These are phyloP conservation scores for Sergeia podlipaevii DNA, from an alignment of 208 protist species.

Conservation along the genomic window DNA sequence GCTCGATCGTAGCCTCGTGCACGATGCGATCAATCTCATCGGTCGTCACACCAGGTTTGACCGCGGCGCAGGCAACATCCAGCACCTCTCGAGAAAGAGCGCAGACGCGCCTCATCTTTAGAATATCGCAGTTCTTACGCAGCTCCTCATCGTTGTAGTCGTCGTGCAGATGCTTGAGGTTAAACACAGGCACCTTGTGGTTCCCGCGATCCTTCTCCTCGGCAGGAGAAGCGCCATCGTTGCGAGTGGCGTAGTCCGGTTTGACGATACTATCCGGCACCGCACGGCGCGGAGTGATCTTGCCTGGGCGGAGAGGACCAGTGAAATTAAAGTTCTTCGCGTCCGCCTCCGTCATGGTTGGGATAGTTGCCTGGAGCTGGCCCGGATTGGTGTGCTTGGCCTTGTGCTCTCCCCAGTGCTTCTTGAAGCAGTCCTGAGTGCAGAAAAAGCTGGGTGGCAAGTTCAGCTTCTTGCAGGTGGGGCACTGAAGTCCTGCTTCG, in stretches of 20 bases:
- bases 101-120: slow-evolving; percentile 90
- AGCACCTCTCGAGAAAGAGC: slow-evolving; percentile 92
- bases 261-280: slow-evolving; percentile 69
- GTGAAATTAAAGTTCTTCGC: slow-evolving; percentile 78
- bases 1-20: slow-evolving; percentile 88
- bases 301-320: slow-evolving; percentile 74
- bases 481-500: slow-evolving; percentile 82
- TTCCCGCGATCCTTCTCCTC: slow-evolving; percentile 78
- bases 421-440: slow-evolving; percentile 86
- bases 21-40: slow-evolving; percentile 97
- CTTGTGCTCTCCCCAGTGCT: slow-evolving; percentile 85
- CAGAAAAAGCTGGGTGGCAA: slow-evolving; percentile 90
- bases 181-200: slow-evolving; percentile 62
- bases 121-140: slow-evolving; percentile 63
- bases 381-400: slow-evolving; percentile 71
- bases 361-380: slow-evolving; percentile 63
- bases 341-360: slow-evolving; percentile 81
- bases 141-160: slow-evolving; percentile 72
- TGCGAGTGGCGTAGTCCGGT: slow-evolving; percentile 86
- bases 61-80: slow-evolving; percentile 90
- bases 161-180: slow-evolving; percentile 76
- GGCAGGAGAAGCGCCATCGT: slow-evolving; percentile 61
- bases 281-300: slow-evolving; percentile 75
- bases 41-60: slow-evolving; percentile 94
- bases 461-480: slow-evolving; percentile 87